phyloP scores from a whole-genome alignment of 768 basidiomycete species.

The Hygrophorus pudorinus region DNA sequence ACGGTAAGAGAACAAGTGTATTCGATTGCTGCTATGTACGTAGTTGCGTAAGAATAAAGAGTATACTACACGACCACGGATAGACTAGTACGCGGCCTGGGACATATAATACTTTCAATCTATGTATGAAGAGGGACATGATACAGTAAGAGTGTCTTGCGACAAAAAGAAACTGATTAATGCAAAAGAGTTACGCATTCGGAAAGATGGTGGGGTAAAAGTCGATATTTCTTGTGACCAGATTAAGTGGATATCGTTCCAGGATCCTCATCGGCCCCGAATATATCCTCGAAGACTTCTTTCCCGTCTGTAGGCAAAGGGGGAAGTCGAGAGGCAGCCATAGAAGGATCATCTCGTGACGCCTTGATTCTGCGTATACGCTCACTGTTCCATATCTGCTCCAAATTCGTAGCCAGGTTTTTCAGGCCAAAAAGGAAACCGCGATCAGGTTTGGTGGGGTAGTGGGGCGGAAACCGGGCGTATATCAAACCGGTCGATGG shows the following conservation, averaged over 20 bases:
- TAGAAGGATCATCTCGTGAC: conserved; percentile 45
- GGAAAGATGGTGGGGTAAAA: neutral
- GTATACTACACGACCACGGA: too few relatives aligned
- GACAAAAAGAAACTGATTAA: neutral
- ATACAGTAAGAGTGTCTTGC: neutral
- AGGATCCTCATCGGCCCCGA: conserved; percentile 51
- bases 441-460: conserved; percentile 80
- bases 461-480: conserved; percentile 92
- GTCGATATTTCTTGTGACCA: neutral
- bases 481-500: conserved; percentile 74
- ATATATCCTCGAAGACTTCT: conserved; percentile 72
- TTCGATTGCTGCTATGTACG: too few relatives aligned
- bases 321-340: conserved; percentile 42
- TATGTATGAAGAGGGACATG: too few relatives aligned
- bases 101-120: too few relatives aligned
- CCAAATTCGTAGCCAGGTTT: conserved; percentile 66
- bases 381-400: conserved; percentile 84
- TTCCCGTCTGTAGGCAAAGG: conserved; percentile 63
- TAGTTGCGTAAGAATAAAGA: too few relatives aligned
- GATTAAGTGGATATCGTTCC: conserved; percentile 66
- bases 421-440: conserved; percentile 91
- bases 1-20: too few relatives aligned
- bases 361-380: conserved; percentile 57
- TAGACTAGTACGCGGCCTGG: too few relatives aligned
- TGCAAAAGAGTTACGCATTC: neutral